Conservation (phyloP, 2,329 filamentous ascomycete genomes). For the Penicillium sp. region DNA sequence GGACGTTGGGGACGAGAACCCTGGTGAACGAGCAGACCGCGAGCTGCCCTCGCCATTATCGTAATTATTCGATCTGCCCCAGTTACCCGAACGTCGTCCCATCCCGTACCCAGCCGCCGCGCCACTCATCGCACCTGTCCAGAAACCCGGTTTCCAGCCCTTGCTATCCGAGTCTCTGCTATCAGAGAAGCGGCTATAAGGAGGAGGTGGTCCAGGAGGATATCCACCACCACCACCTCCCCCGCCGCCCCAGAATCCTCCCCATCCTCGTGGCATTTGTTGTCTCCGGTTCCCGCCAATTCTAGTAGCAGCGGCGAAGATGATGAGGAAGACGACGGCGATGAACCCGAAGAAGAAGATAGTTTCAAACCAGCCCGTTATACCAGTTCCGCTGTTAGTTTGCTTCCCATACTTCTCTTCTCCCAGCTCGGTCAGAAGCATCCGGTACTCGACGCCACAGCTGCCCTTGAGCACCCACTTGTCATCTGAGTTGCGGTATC, state of each 20-base stretch:
- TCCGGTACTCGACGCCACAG: conserved; percentile 85
- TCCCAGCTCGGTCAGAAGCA: conserved; percentile 74
- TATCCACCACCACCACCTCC: conserved; percentile 27
- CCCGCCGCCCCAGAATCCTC: conserved; percentile 34
- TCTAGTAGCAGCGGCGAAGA: conserved; percentile 27
- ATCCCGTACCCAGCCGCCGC: conserved; percentile 43
- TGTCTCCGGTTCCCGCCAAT: conserved; percentile 22
- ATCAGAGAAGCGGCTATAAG: conserved; percentile 36
- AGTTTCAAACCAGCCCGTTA: conserved; percentile 20
- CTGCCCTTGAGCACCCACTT: conserved; percentile 85
- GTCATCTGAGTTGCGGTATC: conserved; percentile 74
- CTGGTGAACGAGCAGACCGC: conserved; percentile 31
- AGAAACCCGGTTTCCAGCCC: conserved; percentile 49
- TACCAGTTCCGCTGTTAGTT: conserved; percentile 10
- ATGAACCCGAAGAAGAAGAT: conserved; percentile 37
- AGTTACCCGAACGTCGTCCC: conserved; percentile 30
- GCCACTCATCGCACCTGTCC: conserved; percentile 46
- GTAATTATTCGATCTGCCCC: conserved; percentile 13
- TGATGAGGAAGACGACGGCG: conserved; percentile 27
- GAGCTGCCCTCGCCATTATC: conserved; percentile 37
- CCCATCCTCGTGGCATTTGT: conserved; percentile 22
- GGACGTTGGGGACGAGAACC: conserved; percentile 31
- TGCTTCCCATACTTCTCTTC: conserved; percentile 65
- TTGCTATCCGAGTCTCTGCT: conserved; percentile 14
- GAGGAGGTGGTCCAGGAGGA: conserved; percentile 39